phyloP scores from a whole-genome alignment of 805 yeast species.

The Candida nanaspora region DNA sequence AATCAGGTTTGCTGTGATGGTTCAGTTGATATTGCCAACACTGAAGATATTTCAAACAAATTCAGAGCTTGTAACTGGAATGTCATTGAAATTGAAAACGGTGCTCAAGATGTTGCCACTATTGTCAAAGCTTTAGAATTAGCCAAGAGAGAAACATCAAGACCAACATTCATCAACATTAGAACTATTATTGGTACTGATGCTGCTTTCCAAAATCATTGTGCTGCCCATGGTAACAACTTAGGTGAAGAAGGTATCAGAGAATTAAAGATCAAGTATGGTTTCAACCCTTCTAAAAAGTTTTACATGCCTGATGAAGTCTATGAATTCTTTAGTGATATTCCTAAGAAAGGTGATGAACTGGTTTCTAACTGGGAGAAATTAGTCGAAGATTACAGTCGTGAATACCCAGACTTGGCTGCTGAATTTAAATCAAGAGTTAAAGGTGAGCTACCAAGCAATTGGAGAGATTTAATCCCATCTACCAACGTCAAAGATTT shows the following conservation, averaged over 20 bases:
- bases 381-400: constrained; percentile 51
- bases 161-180: constrained; percentile 87
- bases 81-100: constrained; percentile 66
- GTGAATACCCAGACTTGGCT: constrained; percentile 71
- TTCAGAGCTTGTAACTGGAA: constrained; percentile 95
- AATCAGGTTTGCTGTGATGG: constrained; percentile 97
- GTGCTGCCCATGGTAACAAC: constrained; percentile 94
- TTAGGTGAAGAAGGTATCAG: constrained; percentile 86
- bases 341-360: constrained; percentile 49
- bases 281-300: constrained; percentile 79
- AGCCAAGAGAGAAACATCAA: constrained; percentile 38
- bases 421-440: constrained; percentile 77
- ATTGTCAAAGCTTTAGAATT: constrained; percentile 37
- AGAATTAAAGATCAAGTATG: constrained; percentile 76
- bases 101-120: constrained; percentile 69
- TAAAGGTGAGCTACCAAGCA: constrained; percentile 67
- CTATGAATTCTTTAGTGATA: constrained; percentile 55
- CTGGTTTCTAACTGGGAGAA: constrained; percentile 72
- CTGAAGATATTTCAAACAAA: constrained; percentile 83
- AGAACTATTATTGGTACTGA: constrained; percentile 94
- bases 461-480: constrained; percentile 49
- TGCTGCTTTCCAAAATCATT: constrained; percentile 77
- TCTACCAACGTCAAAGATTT: constrained; percentile 33
- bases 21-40: constrained; percentile 79
- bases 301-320: constrained; percentile 84